phyloP scores from a whole-genome alignment of 176 grass and related monocot species.

The Musa itinerans region DNA sequence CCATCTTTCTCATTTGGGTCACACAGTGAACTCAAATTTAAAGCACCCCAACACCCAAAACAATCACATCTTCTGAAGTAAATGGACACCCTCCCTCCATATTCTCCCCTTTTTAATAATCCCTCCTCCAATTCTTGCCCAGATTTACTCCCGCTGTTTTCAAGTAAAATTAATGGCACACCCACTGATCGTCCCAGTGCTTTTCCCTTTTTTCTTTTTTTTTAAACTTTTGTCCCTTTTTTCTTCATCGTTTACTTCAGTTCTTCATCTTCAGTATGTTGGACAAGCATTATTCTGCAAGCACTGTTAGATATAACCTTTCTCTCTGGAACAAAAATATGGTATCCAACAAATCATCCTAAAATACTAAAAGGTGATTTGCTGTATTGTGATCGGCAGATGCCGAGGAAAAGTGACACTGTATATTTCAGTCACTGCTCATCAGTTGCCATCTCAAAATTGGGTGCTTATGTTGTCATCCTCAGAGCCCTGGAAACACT shows the following conservation, averaged over 20 bases:
- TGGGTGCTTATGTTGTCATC: background rate
- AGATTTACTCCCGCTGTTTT: background rate
- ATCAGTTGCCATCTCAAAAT: background rate
- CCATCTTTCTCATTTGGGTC: conserved; percentile 9
- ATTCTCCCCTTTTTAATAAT: background rate
- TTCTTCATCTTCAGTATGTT: background rate
- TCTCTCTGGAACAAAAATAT: too few relatives aligned
- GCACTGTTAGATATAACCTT: too few relatives aligned
- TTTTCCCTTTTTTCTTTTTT: background rate
- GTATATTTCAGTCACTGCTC: background rate
- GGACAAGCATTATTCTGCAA: too few relatives aligned
- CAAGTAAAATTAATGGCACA: background rate
- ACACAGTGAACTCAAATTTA: conserved; percentile 16
- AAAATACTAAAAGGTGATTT: background rate
- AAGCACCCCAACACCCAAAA: conserved; percentile 17
- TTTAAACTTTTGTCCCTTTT: background rate
- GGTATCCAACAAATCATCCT: too few relatives aligned
- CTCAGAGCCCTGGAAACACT: background rate
- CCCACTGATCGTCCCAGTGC: background rate
- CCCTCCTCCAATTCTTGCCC: background rate
- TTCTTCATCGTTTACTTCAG: background rate
- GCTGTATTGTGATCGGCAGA: background rate
- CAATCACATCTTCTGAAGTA: conserved; percentile 4
- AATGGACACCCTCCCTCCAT: background rate
- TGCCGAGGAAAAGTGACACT: background rate